Evolutionary conservation across 2,329 filamentous ascomycete species (phyloP).

Genomic region (Ceratocystis papillata): DNA sequence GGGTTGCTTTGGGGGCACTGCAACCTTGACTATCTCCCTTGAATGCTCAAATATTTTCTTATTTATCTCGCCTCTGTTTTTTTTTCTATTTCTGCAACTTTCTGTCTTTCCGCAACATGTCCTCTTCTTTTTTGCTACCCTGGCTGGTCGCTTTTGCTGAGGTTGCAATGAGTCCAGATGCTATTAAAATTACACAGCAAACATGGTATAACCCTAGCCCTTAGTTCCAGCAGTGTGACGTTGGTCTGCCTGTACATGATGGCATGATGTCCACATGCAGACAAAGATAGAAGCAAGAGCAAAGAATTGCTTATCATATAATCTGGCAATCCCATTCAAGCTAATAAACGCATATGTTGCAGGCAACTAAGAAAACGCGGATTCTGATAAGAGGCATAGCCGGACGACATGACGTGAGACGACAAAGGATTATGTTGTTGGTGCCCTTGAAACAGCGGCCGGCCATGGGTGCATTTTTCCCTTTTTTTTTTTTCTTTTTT

Average conservation of each 20-base stretch:
- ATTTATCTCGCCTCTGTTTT: not conserved
- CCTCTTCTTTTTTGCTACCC: not conserved
- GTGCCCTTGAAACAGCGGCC: slow-evolving; percentile 8
- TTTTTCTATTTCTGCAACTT: not conserved
- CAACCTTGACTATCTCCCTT: not conserved
- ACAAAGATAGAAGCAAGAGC: not conserved
- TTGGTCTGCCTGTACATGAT: not conserved
- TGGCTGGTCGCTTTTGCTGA: not conserved
- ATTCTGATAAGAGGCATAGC: not conserved
- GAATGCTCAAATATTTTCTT: too few species aligned
- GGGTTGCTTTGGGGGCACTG: not conserved
- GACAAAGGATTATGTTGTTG: not conserved
- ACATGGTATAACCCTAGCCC: not conserved
- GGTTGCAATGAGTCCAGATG: not conserved
- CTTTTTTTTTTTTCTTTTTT: not conserved
- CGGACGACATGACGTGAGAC: not conserved
- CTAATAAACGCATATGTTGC: not conserved
- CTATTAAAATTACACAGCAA: not conserved
- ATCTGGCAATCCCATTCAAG: not conserved
- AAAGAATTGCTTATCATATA: not conserved
- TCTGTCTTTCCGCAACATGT: not conserved
- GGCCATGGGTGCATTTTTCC: not conserved
- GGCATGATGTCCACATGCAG: not conserved
- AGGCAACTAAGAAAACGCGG: not conserved
- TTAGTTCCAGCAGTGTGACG: not conserved